Evolutionary conservation across 1,139 yeast species (phyloP).

Genomic region (Sugiyamaella sp.): DNA sequence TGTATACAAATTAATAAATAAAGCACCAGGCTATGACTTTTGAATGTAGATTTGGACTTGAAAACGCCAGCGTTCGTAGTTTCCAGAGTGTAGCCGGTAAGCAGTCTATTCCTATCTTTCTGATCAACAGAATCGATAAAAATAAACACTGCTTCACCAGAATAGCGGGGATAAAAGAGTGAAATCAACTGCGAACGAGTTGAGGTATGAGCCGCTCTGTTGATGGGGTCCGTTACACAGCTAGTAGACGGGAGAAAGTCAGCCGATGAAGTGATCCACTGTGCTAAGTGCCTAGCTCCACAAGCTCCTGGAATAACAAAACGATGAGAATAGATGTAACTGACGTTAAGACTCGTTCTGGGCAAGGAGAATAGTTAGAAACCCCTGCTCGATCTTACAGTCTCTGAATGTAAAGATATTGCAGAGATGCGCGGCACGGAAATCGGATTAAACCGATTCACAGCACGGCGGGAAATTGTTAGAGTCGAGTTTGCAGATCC

Average conservation of each 20-base stretch:
- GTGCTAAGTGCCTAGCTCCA: too few relatives aligned
- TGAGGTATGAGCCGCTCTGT: slow-evolving; percentile 9
- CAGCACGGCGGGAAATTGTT: neutral
- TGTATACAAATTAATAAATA: slow-evolving; percentile 5
- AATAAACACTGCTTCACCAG: neutral
- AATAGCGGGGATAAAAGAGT: slow-evolving; percentile 8
- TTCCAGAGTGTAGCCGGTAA: neutral
- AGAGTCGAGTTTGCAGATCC: neutral
- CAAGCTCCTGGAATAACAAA: neutral
- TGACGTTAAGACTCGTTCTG: neutral
- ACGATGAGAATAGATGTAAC: neutral
- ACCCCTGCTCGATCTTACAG: neutral
- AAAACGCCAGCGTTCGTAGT: slow-evolving; percentile 14
- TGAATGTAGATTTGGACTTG: neutral
- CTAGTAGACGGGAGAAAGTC: neutral
- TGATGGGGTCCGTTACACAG: neutral
- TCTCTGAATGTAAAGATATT: too few relatives aligned
- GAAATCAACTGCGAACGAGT: slow-evolving; percentile 8
- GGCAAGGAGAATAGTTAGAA: neutral
- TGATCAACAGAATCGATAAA: neutral
- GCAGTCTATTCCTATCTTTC: neutral
- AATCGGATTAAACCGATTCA: too few relatives aligned
- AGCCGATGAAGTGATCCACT: too few relatives aligned
- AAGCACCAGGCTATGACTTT: slow-evolving; percentile 12
- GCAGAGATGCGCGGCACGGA: too few relatives aligned